Evolutionary conservation across 1,139 yeast species (phyloP).

Genomic region (Debaryomyces sp.): DNA sequence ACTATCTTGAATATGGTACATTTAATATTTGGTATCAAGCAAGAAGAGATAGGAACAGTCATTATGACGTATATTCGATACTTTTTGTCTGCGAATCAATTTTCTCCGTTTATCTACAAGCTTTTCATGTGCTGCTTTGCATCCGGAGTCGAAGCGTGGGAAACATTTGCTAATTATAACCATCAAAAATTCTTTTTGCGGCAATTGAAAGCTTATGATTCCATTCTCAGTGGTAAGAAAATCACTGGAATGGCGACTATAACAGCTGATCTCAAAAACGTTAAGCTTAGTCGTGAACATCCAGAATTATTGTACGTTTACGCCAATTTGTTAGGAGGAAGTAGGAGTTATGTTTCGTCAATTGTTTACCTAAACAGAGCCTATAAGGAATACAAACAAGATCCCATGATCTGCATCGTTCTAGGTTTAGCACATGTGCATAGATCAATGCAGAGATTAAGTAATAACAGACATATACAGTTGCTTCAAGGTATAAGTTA

Average conservation of each 20-base stretch:
- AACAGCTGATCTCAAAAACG: constrained; percentile 44
- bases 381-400: constrained; percentile 64
- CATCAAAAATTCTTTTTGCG: constrained; percentile 89
- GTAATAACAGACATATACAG: constrained; percentile 84
- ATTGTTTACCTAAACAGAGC: constrained; percentile 67
- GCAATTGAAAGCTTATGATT: constrained; percentile 86
- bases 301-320: constrained; percentile 77
- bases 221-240: constrained; percentile 51
- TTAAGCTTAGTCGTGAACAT: constrained; percentile 52
- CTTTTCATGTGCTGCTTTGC: constrained; percentile 69
- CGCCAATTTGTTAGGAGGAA: constrained; percentile 79
- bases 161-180: constrained; percentile 69
- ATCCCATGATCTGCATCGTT: constrained; percentile 76
- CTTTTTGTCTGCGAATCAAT: constrained; percentile 69
- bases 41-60: constrained; percentile 51
- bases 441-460: constrained; percentile 87
- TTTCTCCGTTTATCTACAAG: constrained; percentile 68
- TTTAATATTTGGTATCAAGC: constrained; percentile 62
- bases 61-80: constrained; percentile 60
- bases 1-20: constrained; percentile 64
- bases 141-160: constrained; percentile 61
- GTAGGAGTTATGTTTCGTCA: constrained; percentile 80
- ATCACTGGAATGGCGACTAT: constrained; percentile 82
- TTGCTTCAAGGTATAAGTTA: constrained; percentile 84
- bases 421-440: constrained; percentile 86